These are phyloP conservation scores for Metschnikowia noctiluminum DNA, from an alignment of 805 yeast species.

Conservation along the genomic window DNA sequence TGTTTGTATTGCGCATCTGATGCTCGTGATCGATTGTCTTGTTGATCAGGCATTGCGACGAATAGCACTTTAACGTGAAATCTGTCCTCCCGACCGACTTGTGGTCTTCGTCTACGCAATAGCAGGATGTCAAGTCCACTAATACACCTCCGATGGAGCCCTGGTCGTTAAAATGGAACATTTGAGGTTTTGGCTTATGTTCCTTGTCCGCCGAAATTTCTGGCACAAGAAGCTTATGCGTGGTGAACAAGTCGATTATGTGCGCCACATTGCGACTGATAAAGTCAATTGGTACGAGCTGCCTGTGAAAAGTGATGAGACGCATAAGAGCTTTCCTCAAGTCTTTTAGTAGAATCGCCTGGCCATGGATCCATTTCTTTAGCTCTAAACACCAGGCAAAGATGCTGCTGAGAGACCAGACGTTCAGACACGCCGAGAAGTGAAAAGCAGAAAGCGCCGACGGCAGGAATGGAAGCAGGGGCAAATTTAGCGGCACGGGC, in stretches of 20 bases:
- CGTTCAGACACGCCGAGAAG: slow-evolving; percentile 43
- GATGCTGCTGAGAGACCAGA: slow-evolving; percentile 47
- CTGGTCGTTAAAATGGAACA: slow-evolving; percentile 7
- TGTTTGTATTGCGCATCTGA: slow-evolving; percentile 19
- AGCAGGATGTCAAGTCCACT: slow-evolving; percentile 45
- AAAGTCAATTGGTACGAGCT: slow-evolving; percentile 48
- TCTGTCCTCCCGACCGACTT: slow-evolving; percentile 1
- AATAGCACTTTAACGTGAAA: slow-evolving; percentile 23
- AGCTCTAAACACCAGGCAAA: slow-evolving; percentile 55
- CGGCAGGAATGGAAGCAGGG: slow-evolving; percentile 56
- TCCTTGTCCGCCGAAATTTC: background rate
- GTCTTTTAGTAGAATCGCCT: slow-evolving; percentile 47
- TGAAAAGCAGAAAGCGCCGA: slow-evolving; percentile 47
- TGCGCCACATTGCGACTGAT: slow-evolving; percentile 50
- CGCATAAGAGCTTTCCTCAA: slow-evolving; percentile 51
- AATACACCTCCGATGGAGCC: slow-evolving; percentile 38
- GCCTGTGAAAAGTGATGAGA: slow-evolving; percentile 48
- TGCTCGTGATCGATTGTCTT: slow-evolving; percentile 17
- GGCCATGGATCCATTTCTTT: slow-evolving; percentile 52
- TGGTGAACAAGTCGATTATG: slow-evolving; percentile 41
- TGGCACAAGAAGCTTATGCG: slow-evolving; percentile 31
- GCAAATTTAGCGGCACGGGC: slow-evolving; percentile 46
- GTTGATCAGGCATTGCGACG: slow-evolving; percentile 33
- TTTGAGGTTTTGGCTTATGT: background rate
- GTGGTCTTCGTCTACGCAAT: slow-evolving; percentile 29